Percentiles rank a stretch among this genome's conserved stretches.
Conservation (phyloP, 495 filamentous ascomycete species). For the Penicillium pulvis region DNA sequence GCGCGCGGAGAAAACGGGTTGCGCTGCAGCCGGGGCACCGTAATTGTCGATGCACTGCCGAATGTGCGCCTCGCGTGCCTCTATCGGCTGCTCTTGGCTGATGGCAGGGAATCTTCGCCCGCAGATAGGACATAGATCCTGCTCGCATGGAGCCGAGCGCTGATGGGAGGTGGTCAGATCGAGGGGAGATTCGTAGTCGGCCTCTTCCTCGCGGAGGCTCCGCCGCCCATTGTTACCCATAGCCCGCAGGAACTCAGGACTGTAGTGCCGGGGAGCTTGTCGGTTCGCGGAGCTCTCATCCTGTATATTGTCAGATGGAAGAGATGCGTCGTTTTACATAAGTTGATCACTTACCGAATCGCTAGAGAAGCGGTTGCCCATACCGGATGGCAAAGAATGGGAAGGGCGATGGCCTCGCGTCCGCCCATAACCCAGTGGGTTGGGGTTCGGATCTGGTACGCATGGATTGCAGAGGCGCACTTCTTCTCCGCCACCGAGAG, state of each 20-base stretch:
- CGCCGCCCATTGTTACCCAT: slow-evolving; percentile 5
- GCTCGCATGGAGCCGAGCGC: slow-evolving; percentile 60
- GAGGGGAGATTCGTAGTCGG: not conserved
- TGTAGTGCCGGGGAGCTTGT: slow-evolving; percentile 6
- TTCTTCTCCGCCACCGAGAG: slow-evolving; percentile 77
- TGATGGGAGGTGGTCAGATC: not conserved
- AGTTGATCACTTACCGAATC: slow-evolving; percentile 17
- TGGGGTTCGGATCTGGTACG: slow-evolving; percentile 85
- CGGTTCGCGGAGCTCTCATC: not conserved
- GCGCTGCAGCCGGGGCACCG: slow-evolving; percentile 20
- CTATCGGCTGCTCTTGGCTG: slow-evolving; percentile 58
- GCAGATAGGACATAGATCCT: slow-evolving; percentile 92
- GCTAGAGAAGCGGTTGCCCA: slow-evolving; percentile 5
- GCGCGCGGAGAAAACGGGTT: slow-evolving; percentile 2
- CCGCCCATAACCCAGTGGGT: slow-evolving; percentile 50
- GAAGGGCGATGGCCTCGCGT: slow-evolving; percentile 27
- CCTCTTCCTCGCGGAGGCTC: not conserved
- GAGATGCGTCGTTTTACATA: not conserved
- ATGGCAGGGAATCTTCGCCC: slow-evolving; percentile 72
- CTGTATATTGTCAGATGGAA: slow-evolving; percentile 5
- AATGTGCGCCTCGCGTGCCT: slow-evolving; percentile 74
- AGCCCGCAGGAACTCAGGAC: slow-evolving; percentile 14
- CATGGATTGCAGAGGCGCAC: slow-evolving; percentile 94
- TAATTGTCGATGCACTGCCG: slow-evolving; percentile 66
- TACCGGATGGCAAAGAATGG: slow-evolving; percentile 27